A percentile compares a stretch with the other conserved stretches of the same genome.
These are phyloP conservation scores for Citeromyces siamensis DNA, from an alignment of 1,139 yeast genomes.

Conservation along the genomic window DNA sequence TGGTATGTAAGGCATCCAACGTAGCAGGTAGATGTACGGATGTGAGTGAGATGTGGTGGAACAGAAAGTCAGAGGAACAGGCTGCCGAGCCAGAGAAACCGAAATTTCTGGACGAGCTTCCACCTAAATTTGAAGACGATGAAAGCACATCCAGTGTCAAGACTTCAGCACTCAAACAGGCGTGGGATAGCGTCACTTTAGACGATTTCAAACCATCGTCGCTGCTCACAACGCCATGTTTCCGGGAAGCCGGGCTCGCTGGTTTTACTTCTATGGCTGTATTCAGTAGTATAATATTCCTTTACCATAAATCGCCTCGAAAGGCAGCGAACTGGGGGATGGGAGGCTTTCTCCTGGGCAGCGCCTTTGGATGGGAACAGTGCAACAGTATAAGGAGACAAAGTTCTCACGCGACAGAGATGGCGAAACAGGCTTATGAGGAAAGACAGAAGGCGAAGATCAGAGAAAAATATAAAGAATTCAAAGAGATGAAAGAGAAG, in stretches of 20 bases:
- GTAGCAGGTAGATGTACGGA: too few relatives aligned
- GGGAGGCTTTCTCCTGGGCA: conserved; percentile 71
- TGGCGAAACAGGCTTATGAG: conserved; percentile 35
- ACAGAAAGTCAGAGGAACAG: conserved; percentile 3
- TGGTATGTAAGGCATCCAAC: too few relatives aligned
- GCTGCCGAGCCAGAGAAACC: conserved; percentile 8
- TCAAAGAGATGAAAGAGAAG: conserved; percentile 5
- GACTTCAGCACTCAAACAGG: conserved; percentile 18
- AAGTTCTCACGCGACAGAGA: conserved; percentile 46
- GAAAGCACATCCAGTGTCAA: conserved; percentile 3
- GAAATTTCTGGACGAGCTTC: conserved; percentile 17
- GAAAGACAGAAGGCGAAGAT: conserved; percentile 11
- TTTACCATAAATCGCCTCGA: conserved; percentile 50
- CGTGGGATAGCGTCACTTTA: conserved; percentile 18
- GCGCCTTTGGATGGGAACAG: conserved; percentile 86
- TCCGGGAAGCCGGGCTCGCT: conserved; percentile 77
- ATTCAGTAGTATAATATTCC: conserved; percentile 57
- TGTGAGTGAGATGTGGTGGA: conserved; percentile 5
- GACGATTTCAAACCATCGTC: conserved; percentile 46
- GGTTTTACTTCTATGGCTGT: conserved; percentile 85
- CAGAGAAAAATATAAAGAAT: conserved; percentile 5
- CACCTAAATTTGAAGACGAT: conserved; percentile 14
- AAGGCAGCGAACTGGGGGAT: conserved; percentile 74
- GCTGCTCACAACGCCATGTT: conserved; percentile 68
- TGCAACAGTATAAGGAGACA: conserved; percentile 63